phyloP scores from a whole-genome alignment of 257 asterid genomes.

The Cruciata laevipes region DNA sequence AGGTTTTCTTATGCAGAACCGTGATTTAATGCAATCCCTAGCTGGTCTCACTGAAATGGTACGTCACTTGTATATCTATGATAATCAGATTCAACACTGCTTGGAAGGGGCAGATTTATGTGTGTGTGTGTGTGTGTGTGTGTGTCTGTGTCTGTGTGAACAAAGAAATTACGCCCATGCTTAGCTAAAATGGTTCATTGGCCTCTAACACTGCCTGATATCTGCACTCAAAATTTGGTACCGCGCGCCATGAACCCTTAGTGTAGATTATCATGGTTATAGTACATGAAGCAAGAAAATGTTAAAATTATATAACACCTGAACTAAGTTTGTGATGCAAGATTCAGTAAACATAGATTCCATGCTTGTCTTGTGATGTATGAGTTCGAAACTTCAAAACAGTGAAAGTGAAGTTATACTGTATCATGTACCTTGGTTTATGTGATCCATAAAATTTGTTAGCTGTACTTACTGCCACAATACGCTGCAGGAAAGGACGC shows the following conservation, averaged over 20 bases:
- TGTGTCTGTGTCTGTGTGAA: not conserved
- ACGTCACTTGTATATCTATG: conserved; percentile 1
- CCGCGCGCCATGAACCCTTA: not conserved
- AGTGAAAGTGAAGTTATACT: not conserved
- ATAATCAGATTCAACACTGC: conserved; percentile 4
- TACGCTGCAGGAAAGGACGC: conserved; percentile 33
- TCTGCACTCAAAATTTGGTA: not conserved
- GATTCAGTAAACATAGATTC: too few relatives aligned
- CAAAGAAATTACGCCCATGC: not conserved
- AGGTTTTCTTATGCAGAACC: conserved; percentile 34
- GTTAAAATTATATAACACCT: not conserved
- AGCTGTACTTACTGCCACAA: not conserved
- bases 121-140: not conserved
- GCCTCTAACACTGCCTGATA: not conserved
- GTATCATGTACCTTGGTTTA: not conserved
- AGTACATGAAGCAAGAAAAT: too few relatives aligned
- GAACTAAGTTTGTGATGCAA: not conserved
- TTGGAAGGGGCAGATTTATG: not conserved
- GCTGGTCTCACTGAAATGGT: conserved; percentile 46
- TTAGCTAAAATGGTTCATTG: not conserved
- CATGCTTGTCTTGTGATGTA: not conserved
- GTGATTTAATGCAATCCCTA: conserved; percentile 32
- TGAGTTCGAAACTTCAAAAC: not conserved
- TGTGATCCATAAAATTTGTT: not conserved
- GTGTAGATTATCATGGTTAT: not conserved